Evolutionary conservation across 441 rosid species (phyloP).

Genomic region (Erodium texanum): DNA sequence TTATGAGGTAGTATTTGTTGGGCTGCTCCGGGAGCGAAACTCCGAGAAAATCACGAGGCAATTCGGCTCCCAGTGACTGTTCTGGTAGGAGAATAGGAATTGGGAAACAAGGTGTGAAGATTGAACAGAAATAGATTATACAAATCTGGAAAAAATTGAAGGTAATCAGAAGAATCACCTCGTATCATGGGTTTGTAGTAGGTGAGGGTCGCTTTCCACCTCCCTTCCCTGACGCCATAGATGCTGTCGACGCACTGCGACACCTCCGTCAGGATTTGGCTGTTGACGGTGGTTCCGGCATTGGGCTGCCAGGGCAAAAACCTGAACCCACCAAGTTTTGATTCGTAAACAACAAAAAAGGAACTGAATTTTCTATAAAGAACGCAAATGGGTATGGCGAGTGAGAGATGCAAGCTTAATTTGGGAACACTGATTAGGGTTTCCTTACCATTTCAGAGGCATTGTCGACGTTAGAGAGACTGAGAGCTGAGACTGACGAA

Average conservation of each 20-base stretch:
- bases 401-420: no score
- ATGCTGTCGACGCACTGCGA: slow-evolving; percentile 46
- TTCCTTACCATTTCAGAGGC: slow-evolving; percentile 44
- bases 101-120: no score
- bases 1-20: slow-evolving; percentile 38
- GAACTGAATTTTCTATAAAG: not conserved
- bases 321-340: slow-evolving; percentile 29
- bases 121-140: no score
- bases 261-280: slow-evolving; percentile 74
- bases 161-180: slow-evolving; percentile 21
- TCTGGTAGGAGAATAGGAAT: no score
- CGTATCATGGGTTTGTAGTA: slow-evolving; percentile 58
- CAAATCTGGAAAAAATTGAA: not conserved
- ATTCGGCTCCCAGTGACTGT: slow-evolving; percentile 24
- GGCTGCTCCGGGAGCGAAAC: slow-evolving; percentile 23
- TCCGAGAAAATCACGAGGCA: slow-evolving; percentile 73
- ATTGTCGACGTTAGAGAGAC: slow-evolving; percentile 12
- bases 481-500: no score
- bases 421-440: not conserved
- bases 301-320: slow-evolving; percentile 90
- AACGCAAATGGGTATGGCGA: no score
- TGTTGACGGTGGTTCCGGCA: slow-evolving; percentile 70
- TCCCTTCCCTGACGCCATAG: slow-evolving; percentile 73
- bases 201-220: slow-evolving; percentile 82
- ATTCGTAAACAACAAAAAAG: not conserved